Percentiles rank a stretch among this genome's conserved stretches.
Evolutionary conservation across 2,329 filamentous ascomycete species (phyloP).

Genomic region (Aspergillus sp.): DNA sequence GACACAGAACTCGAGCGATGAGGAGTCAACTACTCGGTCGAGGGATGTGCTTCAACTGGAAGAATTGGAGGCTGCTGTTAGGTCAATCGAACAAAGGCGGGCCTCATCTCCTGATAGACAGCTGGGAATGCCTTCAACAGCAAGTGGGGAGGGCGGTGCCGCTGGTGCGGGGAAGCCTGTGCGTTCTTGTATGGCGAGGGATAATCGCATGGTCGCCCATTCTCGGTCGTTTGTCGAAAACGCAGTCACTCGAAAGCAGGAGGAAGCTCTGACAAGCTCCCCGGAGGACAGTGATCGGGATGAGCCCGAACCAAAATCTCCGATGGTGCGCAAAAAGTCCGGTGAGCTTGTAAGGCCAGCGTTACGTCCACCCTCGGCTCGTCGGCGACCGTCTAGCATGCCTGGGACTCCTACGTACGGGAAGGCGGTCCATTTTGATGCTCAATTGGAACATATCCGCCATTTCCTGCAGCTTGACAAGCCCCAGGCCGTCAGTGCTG

Average conservation of each 20-base stretch:
- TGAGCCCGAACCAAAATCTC: slow-evolving; percentile 70
- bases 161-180: slow-evolving; percentile 19
- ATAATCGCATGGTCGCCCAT: slow-evolving; percentile 61
- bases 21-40: slow-evolving; percentile 53
- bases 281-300: slow-evolving; percentile 55
- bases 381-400: slow-evolving; percentile 88
- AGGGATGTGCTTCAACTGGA: slow-evolving; percentile 50
- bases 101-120: slow-evolving; percentile 32
- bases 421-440: slow-evolving; percentile 98
- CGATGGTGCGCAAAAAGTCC: slow-evolving; percentile 96
- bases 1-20: slow-evolving; percentile 75
- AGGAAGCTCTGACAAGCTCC: slow-evolving; percentile 43
- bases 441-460: slow-evolving; percentile 90
- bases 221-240: slow-evolving; percentile 61
- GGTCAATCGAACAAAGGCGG: slow-evolving; percentile 62
- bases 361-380: slow-evolving; percentile 71
- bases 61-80: slow-evolving; percentile 79
- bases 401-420: slow-evolving; percentile 93
- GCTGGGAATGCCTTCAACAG: slow-evolving; percentile 22
- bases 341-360: slow-evolving; percentile 94
- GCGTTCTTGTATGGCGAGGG: slow-evolving; percentile 49
- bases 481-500: slow-evolving; percentile 92
- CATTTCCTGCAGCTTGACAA: slow-evolving; percentile 94
- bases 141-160: slow-evolving; percentile 31
- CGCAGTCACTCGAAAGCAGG: slow-evolving; percentile 47